phyloP scores from a whole-genome alignment of 116 monocot genomes.

The Dioscorea cayenensis region DNA sequence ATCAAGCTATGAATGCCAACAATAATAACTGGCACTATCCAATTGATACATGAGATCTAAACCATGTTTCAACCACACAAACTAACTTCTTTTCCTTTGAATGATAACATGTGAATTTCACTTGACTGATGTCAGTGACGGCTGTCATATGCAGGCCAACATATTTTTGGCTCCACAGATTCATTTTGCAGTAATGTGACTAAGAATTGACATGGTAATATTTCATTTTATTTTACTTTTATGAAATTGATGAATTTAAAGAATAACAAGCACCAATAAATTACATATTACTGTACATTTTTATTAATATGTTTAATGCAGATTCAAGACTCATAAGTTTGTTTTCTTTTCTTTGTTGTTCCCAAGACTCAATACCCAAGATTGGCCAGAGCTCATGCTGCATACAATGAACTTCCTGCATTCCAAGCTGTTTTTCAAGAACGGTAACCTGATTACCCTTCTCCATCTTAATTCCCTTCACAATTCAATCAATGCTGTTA shows the following conservation, averaged over 20 bases:
- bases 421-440: slow-evolving; percentile 58
- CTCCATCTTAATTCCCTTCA: slow-evolving; percentile 7
- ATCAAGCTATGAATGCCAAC: too few species aligned
- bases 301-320: not conserved
- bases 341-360: not conserved
- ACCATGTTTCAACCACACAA: too few species aligned
- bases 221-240: not conserved
- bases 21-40: too few species aligned
- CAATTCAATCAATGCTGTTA: not conserved
- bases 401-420: slow-evolving; percentile 39
- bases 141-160: slow-evolving; percentile 49
- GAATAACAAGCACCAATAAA: too few species aligned
- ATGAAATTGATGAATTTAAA: too few species aligned
- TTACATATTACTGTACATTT: too few species aligned
- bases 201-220: slow-evolving; percentile 68
- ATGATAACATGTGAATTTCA: too few species aligned
- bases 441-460: slow-evolving; percentile 48
- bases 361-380: slow-evolving; percentile 38
- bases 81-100: too few species aligned
- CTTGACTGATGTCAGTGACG: not conserved
- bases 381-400: slow-evolving; percentile 33
- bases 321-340: not conserved
- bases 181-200: slow-evolving; percentile 24
- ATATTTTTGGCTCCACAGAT: slow-evolving; percentile 74
- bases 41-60: too few species aligned